Evolutionary conservation across 2,329 filamentous ascomycete genomes (phyloP).

Genomic region (Neurospora sp.): DNA sequence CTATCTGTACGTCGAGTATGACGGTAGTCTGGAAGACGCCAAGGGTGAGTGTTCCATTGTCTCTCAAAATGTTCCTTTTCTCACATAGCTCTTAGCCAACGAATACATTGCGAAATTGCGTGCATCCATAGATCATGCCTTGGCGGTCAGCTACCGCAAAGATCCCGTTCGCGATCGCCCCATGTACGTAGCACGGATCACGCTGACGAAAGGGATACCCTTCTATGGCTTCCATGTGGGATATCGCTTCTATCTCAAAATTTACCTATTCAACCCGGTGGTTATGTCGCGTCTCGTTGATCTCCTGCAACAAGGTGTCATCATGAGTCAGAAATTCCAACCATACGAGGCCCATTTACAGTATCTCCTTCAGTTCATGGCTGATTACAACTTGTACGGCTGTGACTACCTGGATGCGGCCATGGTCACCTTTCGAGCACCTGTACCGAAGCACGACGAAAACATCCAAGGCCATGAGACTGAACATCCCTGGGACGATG

Average conservation of each 20-base stretch:
- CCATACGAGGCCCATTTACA: conserved; percentile 92
- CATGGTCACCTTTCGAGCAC: conserved; percentile 63
- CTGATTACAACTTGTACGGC: conserved; percentile 93
- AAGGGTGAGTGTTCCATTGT: conserved; percentile 44
- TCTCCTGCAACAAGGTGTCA: conserved; percentile 75
- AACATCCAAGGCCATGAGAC: conserved; percentile 40
- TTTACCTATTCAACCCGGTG: conserved; percentile 83
- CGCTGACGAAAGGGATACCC: conserved; percentile 82
- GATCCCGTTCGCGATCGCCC: conserved; percentile 59
- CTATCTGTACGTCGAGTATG: conserved; percentile 87
- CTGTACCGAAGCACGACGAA: conserved; percentile 57
- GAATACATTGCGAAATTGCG: conserved; percentile 71
- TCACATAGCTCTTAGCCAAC: conserved; percentile 42
- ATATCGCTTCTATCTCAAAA: conserved; percentile 83
- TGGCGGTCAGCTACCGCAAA: conserved; percentile 75
- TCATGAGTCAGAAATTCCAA: conserved; percentile 76
- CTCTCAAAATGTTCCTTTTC: background rate
- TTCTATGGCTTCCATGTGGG: conserved; percentile 96
- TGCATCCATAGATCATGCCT: conserved; percentile 79
- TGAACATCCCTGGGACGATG: conserved; percentile 70
- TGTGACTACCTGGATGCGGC: conserved; percentile 74
- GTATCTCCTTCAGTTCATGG: conserved; percentile 94
- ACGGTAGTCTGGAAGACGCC: conserved; percentile 54
- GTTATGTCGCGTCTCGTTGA: conserved; percentile 84
- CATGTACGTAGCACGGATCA: conserved; percentile 79